Conservation (phyloP, 2,329 filamentous ascomycete species). For the Lecanicillium sp. region DNA sequence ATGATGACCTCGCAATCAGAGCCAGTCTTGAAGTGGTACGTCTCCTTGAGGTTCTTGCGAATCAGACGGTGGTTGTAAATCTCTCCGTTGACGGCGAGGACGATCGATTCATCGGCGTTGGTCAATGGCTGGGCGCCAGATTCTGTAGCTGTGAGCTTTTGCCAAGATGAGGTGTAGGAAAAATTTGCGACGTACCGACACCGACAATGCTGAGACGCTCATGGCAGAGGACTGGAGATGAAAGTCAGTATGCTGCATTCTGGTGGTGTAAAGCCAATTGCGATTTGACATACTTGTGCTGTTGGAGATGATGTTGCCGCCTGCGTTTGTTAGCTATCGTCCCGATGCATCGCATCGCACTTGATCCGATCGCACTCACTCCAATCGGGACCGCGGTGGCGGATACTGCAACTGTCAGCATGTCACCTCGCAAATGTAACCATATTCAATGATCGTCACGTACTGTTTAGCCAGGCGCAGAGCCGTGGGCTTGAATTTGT, state of each 20-base stretch:
- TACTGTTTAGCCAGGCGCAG: slow-evolving; percentile 92
- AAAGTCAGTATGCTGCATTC: slow-evolving; percentile 22
- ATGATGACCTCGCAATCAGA: slow-evolving; percentile 99
- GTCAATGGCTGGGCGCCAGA: slow-evolving; percentile 92
- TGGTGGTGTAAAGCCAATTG: background rate
- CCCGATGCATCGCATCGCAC: slow-evolving; percentile 9
- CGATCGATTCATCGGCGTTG: slow-evolving; percentile 81
- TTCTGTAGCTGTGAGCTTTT: slow-evolving; percentile 47
- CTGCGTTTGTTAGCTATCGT: slow-evolving; percentile 40
- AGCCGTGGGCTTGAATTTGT: slow-evolving; percentile 93
- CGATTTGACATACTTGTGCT: slow-evolving; percentile 68
- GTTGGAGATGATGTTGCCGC: slow-evolving; percentile 83
- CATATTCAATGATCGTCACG: slow-evolving; percentile 33
- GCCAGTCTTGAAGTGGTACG: slow-evolving; percentile 96
- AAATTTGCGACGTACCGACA: slow-evolving; percentile 59
- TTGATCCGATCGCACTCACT: slow-evolving; percentile 55
- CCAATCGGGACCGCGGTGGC: slow-evolving; percentile 97
- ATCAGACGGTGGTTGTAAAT: slow-evolving; percentile 99
- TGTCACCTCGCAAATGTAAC: background rate
- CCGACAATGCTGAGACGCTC: slow-evolving; percentile 97
- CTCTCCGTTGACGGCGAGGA: slow-evolving; percentile 96
- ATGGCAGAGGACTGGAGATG: slow-evolving; percentile 74
- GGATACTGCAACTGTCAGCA: slow-evolving; percentile 53
- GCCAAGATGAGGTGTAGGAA: slow-evolving; percentile 2
- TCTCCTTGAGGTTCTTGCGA: slow-evolving; percentile 74